These are phyloP conservation scores for Suillus occidentalis DNA, from an alignment of 768 basidiomycete species.

Conservation along the genomic window DNA sequence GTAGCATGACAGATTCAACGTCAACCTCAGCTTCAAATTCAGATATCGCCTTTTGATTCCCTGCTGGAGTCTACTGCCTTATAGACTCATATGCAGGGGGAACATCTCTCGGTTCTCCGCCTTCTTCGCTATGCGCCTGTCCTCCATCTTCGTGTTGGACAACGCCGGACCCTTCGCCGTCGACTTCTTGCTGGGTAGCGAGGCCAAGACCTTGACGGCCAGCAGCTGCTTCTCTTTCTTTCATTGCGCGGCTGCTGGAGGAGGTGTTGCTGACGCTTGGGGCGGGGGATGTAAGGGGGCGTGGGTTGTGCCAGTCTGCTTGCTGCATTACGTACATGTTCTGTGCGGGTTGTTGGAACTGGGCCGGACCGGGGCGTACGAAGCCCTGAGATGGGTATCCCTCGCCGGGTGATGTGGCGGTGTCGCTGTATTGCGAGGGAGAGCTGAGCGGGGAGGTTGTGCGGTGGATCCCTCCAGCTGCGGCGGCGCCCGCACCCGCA, in stretches of 20 bases:
- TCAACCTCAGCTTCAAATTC: not conserved
- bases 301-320: conserved; percentile 22
- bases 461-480: not conserved
- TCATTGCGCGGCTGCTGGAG: not conserved
- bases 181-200: not conserved
- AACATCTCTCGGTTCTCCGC: not conserved
- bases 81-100: not conserved
- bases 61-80: not conserved
- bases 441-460: conserved; percentile 9
- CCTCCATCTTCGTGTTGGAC: not conserved
- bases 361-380: not conserved
- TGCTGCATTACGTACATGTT: conserved; percentile 18
- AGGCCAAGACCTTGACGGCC: not conserved
- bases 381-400: conserved; percentile 11
- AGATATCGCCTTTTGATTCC: not conserved
- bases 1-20: conserved; percentile 2
- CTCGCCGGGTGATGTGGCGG: conserved; percentile 9
- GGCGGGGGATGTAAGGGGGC: conserved; percentile 19
- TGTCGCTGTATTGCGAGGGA: conserved; percentile 11
- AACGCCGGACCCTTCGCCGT: not conserved
- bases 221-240: not conserved
- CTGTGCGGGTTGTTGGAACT: not conserved
- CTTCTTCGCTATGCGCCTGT: not conserved
- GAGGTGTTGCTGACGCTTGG: not conserved
- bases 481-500: not conserved